A percentile compares a stretch with the other conserved stretches of the same genome.
These are phyloP conservation scores for Kluyveromyces aestuarii DNA, from an alignment of 805 yeast genomes.

Conservation along the genomic window DNA sequence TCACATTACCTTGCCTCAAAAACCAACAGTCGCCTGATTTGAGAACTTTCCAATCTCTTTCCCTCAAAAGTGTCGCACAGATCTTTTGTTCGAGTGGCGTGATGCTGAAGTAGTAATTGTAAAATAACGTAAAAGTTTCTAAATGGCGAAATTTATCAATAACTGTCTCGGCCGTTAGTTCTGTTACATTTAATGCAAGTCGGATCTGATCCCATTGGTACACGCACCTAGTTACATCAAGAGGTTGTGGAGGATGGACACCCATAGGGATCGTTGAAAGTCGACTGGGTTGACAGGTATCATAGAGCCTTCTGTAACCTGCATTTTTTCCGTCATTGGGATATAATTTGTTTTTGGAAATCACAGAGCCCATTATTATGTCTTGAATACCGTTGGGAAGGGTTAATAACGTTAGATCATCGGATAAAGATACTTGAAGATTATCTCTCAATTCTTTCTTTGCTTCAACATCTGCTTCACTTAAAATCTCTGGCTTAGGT, in stretches of 20 bases:
- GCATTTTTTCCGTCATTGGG: slow-evolving; percentile 18
- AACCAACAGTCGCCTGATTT: slow-evolving; percentile 30
- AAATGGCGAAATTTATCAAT: slow-evolving; percentile 21
- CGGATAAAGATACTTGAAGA: slow-evolving; percentile 9
- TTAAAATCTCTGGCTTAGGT: slow-evolving; percentile 8
- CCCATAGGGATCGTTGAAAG: slow-evolving; percentile 19
- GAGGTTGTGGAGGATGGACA: slow-evolving; percentile 28
- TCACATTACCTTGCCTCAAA: slow-evolving; percentile 32
- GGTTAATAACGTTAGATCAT: slow-evolving; percentile 15
- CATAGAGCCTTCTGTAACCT: slow-evolving; percentile 23
- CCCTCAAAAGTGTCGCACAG: slow-evolving; percentile 26
- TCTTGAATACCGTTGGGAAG: slow-evolving; percentile 29
- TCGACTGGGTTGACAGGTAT: slow-evolving; percentile 20
- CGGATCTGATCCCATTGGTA: slow-evolving; percentile 26
- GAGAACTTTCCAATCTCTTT: slow-evolving; percentile 33
- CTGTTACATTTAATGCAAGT: slow-evolving; percentile 1
- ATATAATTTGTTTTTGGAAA: slow-evolving; percentile 16
- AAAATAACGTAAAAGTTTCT: slow-evolving; percentile 33
- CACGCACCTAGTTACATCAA: slow-evolving; percentile 27
- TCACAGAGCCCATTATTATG: slow-evolving; percentile 23
- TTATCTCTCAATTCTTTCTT: slow-evolving; percentile 6
- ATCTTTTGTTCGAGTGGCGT: slow-evolving; percentile 34
- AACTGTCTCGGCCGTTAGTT: slow-evolving; percentile 7
- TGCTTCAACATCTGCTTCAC: slow-evolving; percentile 9
- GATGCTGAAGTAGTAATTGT: slow-evolving; percentile 36